Evolutionary conservation across 1,284 basidiomycete genomes (phyloP).

Genomic region (Sutorius eximius): DNA sequence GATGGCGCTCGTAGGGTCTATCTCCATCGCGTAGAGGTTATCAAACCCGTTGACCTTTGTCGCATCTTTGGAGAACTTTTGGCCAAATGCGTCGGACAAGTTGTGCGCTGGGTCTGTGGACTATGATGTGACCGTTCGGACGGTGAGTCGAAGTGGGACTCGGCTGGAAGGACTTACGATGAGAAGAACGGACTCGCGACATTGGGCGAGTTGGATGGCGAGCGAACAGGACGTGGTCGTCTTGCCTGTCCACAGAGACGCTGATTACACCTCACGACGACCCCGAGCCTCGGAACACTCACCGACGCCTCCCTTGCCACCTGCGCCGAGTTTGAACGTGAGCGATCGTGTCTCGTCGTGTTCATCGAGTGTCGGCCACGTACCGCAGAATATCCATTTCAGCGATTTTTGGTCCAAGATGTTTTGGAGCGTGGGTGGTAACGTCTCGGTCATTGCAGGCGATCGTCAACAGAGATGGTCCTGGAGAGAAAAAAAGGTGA

Average conservation of each 20-base stretch:
- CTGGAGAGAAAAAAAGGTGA: slow-evolving; percentile 8
- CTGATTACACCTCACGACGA: background rate
- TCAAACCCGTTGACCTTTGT: slow-evolving; percentile 99
- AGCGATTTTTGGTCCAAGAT: slow-evolving; percentile 84
- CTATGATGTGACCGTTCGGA: slow-evolving; percentile 42
- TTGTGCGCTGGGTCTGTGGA: slow-evolving; percentile 99
- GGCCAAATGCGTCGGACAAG: slow-evolving; percentile 96
- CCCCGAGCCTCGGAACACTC: slow-evolving; percentile 35
- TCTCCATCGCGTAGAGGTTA: slow-evolving; percentile 99
- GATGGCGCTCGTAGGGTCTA: slow-evolving; percentile 94
- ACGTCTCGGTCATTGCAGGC: slow-evolving; percentile 49
- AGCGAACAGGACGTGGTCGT: slow-evolving; percentile 95
- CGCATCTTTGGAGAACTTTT: slow-evolving; percentile 99
- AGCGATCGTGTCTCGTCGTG: slow-evolving; percentile 7
- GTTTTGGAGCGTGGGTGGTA: slow-evolving; percentile 85
- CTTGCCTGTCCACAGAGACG: slow-evolving; percentile 62
- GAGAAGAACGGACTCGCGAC: slow-evolving; percentile 87
- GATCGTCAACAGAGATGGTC: slow-evolving; percentile 6
- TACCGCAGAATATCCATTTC: slow-evolving; percentile 96
- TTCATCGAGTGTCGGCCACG: slow-evolving; percentile 33
- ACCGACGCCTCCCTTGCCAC: slow-evolving; percentile 95
- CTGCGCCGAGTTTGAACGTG: slow-evolving; percentile 41
- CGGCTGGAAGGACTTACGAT: slow-evolving; percentile 66
- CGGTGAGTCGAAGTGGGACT: background rate
- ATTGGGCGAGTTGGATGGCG: slow-evolving; percentile 88